Evolutionary conservation across 257 asterid genomes (phyloP).

Genomic region (Eustoma russellianum): DNA sequence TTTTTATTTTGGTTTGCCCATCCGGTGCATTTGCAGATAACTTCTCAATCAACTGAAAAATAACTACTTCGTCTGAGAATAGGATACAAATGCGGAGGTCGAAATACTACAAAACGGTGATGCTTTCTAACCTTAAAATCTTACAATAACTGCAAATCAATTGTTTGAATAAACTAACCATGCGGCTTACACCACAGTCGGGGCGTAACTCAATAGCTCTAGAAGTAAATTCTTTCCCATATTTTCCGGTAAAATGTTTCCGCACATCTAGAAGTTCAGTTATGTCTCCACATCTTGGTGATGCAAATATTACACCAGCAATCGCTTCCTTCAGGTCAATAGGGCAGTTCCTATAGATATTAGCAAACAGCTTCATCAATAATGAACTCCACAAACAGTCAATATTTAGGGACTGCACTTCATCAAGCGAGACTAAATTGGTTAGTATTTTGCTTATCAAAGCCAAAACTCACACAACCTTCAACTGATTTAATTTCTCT

Average conservation of each 20-base stretch:
- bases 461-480: too few relatives aligned
- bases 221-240: slow-evolving; percentile 77
- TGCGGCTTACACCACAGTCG: slow-evolving; percentile 82
- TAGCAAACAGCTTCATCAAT: slow-evolving; percentile 14
- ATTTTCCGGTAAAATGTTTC: slow-evolving; percentile 72
- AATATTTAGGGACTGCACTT: too few relatives aligned
- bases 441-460: too few relatives aligned
- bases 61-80: slow-evolving; percentile 8
- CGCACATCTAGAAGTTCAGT: slow-evolving; percentile 75
- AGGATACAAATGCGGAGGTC: background rate
- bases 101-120: background rate
- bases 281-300: slow-evolving; percentile 96
- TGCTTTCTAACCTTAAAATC: background rate
- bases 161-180: slow-evolving; percentile 42
- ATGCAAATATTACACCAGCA: slow-evolving; percentile 73
- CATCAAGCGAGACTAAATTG: too few relatives aligned
- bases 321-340: slow-evolving; percentile 94
- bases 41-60: slow-evolving; percentile 75
- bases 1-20: slow-evolving; percentile 57
- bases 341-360: slow-evolving; percentile 67
- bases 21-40: slow-evolving; percentile 83
- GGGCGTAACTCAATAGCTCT: slow-evolving; percentile 92
- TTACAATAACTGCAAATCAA: slow-evolving; percentile 2
- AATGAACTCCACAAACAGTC: background rate
- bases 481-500: too few relatives aligned